Base-by-base conservation (phyloP, 2,329 filamentous ascomycete genomes). In the Bipolaris victoriae region DNA sequence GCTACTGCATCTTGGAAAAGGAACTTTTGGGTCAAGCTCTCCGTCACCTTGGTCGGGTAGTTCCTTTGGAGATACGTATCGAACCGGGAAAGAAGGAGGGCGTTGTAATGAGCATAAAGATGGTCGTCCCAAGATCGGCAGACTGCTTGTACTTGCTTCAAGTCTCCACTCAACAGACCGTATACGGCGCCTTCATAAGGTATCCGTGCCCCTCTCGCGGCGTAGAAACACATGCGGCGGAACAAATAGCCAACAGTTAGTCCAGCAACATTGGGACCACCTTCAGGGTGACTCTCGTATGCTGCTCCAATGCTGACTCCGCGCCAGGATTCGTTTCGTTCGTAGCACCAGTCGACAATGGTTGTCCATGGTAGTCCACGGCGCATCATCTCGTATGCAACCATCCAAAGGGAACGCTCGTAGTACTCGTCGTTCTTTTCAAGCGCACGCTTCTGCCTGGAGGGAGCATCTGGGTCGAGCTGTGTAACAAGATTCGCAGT, bases 381-480 rank as follows among this genome's bases (percentile, higher is more conserved):
- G 47, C 94, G 88, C 50, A 99, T 82, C 81, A 97, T 90, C 75
- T 97, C 92, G 80, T 92, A 98, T 77, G 91, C 95, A n/a, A 91
- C 90, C 59, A 93, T 84, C 93, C 95, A 98, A 45, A 96, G 90
- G 2, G 92, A 90, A 51, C 89, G 86, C 78, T 99, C 95, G 61
- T 94, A 95, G 69, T 88, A 93, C 63, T 92, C 88, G 71, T 99
- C 95, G 67, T 93, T 87, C 22, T 88, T 85, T 71, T 96, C 90
- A 39, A 98, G 81, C 48, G 84, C 86, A 52, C 90, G 86, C 47
- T 83, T 84, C 76, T 98, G 93, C 59, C 95, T 86, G 36, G 87
- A 88, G n/a, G 88, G 83, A 5, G 92, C 91, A 79, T 99, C 95
- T 0, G 95, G 95, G 69, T 99, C 95, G 33, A 99, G 82, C 67